A percentile compares a stretch with the other conserved stretches of the same genome.
These are phyloP conservation scores for Candida stauntonica DNA, from an alignment of 805 yeast genomes.

Conservation along the genomic window DNA sequence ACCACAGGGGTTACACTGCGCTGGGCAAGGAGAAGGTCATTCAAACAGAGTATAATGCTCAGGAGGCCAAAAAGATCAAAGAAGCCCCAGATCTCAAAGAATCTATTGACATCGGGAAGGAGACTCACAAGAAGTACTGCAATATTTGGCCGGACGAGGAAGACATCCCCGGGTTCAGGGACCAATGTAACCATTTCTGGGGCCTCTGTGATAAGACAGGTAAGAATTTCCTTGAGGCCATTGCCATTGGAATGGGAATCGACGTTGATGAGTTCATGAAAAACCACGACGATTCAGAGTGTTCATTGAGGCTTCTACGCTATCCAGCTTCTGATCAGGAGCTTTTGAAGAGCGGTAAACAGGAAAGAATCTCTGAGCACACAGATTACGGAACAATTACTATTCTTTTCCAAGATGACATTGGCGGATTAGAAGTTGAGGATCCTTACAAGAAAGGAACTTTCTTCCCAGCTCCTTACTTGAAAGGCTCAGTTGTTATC, in stretches of 20 bases:
- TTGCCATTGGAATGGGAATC: slow-evolving; percentile 19
- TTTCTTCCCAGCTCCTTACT: slow-evolving; percentile 8
- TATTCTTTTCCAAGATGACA: slow-evolving; percentile 5
- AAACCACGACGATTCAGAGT: slow-evolving; percentile 9
- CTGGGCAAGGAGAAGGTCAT: slow-evolving; percentile 26
- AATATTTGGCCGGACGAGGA: slow-evolving; percentile 25
- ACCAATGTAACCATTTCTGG: slow-evolving; percentile 14
- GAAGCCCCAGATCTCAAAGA: slow-evolving; percentile 25
- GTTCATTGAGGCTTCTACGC: slow-evolving; percentile 2
- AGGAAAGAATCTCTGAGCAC: slow-evolving; percentile 8
- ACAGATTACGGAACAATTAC: slow-evolving; percentile 10
- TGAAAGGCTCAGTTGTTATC: slow-evolving; percentile 7
- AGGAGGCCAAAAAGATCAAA: slow-evolving; percentile 14
- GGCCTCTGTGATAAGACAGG: slow-evolving; percentile 9
- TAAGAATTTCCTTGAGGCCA: slow-evolving; percentile 18
- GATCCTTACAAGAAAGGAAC: slow-evolving; percentile 7
- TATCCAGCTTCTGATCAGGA: slow-evolving; percentile 4
- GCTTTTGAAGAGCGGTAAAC: slow-evolving; percentile 1
- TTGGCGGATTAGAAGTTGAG: slow-evolving; percentile 14
- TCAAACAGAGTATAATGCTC: slow-evolving; percentile 24
- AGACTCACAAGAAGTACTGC: slow-evolving; percentile 11
- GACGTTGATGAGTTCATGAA: slow-evolving; percentile 16
- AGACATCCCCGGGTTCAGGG: slow-evolving; percentile 22
- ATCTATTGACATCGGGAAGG: slow-evolving; percentile 24
- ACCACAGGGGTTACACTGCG: slow-evolving; percentile 26